phyloP scores from a whole-genome alignment of 2,329 filamentous ascomycete genomes.

The Pestalotiopsis sp. region DNA sequence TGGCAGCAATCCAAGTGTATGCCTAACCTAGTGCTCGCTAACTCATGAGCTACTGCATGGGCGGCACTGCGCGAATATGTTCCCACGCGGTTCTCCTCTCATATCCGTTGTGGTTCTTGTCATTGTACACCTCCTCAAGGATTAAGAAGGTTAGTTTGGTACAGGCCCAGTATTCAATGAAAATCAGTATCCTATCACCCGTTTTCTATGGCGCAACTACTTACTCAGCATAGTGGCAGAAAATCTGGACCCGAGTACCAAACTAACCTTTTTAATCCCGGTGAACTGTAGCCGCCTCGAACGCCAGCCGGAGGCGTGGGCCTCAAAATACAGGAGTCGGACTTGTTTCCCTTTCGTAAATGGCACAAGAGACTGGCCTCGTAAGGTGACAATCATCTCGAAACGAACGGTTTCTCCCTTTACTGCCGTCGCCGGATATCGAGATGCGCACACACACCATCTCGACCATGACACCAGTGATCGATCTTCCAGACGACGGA shows the following conservation, averaged over 20 bases:
- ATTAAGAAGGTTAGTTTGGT: no score
- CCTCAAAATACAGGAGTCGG: neutral
- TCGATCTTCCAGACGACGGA: neutral
- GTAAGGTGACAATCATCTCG: neutral
- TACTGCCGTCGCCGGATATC: neutral
- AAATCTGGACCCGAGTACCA: no score
- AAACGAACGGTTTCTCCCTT: neutral
- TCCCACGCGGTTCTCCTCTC: neutral
- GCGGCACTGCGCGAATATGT: neutral
- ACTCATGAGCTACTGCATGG: neutral
- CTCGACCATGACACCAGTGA: neutral
- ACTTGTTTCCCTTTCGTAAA: neutral
- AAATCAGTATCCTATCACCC: no score
- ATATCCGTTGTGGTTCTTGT: neutral
- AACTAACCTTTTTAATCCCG: no score
- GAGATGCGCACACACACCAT: neutral
- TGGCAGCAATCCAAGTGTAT: neutral
- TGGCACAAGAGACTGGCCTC: neutral
- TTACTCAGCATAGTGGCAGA: no score
- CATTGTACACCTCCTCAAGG: no score
- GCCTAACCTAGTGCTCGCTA: neutral
- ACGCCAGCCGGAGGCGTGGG: neutral
- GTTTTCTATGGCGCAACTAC: no score
- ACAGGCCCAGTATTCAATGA: no score
- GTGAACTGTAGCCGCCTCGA: neutral